Evolutionary conservation across 1,284 basidiomycete species (phyloP).

Genomic region (Abortiporus biennis): DNA sequence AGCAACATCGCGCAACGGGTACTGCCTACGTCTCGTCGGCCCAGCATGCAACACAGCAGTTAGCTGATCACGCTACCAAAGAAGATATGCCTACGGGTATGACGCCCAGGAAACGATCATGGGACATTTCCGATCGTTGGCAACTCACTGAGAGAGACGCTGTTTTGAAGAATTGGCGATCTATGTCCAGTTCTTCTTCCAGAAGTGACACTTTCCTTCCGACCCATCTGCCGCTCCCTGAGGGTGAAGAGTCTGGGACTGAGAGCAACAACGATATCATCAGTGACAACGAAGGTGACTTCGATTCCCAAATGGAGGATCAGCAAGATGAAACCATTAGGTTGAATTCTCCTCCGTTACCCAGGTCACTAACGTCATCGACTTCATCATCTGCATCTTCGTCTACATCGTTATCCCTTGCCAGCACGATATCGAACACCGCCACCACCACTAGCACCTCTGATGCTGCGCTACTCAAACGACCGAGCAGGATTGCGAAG

Average conservation of each 20-base stretch:
- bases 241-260: constrained; percentile 11
- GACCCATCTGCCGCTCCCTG: constrained; percentile 20
- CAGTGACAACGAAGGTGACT: constrained; percentile 13
- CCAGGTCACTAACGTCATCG: constrained; percentile 14
- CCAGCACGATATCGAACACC: constrained; percentile 12
- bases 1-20: constrained; percentile 35
- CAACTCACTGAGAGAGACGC: constrained; percentile 56
- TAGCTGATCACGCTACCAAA: constrained; percentile 53
- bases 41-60: constrained; percentile 40
- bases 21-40: constrained; percentile 39
- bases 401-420: constrained; percentile 30
- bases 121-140: constrained; percentile 66
- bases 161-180: constrained; percentile 46
- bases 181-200: constrained; percentile 23
- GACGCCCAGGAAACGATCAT: constrained; percentile 67
- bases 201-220: constrained; percentile 30
- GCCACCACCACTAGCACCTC: constrained; percentile 5
- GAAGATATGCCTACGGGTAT: constrained; percentile 60
- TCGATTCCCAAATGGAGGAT: constrained; percentile 7
- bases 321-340: constrained; percentile 18
- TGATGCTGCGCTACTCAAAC: constrained; percentile 11
- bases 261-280: constrained; percentile 10
- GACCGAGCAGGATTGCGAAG: constrained; percentile 12
- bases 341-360: constrained; percentile 13
- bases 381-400: constrained; percentile 11